Percentiles rank a stretch among this genome's conserved stretches.
Conservation (phyloP, 2,329 filamentous ascomycete genomes). For the Fusarium temperatum region DNA sequence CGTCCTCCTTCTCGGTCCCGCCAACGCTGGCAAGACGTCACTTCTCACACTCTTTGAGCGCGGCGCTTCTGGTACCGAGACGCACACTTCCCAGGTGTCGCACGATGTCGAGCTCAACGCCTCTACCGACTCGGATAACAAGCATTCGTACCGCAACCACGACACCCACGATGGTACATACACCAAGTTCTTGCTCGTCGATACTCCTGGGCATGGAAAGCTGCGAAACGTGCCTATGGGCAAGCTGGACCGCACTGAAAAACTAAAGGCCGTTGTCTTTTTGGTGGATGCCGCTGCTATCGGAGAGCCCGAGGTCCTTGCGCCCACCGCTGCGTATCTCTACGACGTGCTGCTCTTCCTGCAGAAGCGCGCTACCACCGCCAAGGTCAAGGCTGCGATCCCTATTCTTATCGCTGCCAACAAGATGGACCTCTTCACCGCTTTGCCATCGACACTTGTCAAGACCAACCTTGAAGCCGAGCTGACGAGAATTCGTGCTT, state of each 20-base stretch:
- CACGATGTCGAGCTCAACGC: conserved; percentile 65
- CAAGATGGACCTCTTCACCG: conserved; percentile 95
- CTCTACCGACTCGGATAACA: conserved; percentile 55
- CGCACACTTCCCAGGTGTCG: conserved; percentile 64
- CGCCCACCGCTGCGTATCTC: conserved; percentile 82
- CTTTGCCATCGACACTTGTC: conserved; percentile 81
- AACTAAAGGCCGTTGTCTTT: conserved; percentile 81
- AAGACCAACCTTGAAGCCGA: conserved; percentile 80
- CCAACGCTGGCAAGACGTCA: conserved; percentile 86
- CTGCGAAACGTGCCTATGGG: conserved; percentile 76
- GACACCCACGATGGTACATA: conserved; percentile 64
- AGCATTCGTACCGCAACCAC: conserved; percentile 62
- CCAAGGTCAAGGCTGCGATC: conserved; percentile 55
- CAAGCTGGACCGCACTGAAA: conserved; percentile 54
- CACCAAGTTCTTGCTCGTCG: conserved; percentile 78
- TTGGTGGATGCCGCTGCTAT: conserved; percentile 85
- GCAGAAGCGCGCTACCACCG: conserved; percentile 73
- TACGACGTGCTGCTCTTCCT: conserved; percentile 87
- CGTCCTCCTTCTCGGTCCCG: conserved; percentile 83
- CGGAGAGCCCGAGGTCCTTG: conserved; percentile 66
- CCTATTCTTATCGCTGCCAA: conserved; percentile 89
- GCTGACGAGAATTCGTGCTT: conserved; percentile 78
- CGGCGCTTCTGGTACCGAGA: conserved; percentile 55
- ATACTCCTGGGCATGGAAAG: conserved; percentile 97
- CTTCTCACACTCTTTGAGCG: conserved; percentile 79